A percentile compares a stretch with the other conserved stretches of the same genome.
Evolutionary conservation across 345 rosid genomes (phyloP).

Genomic region (Acer campestre): DNA sequence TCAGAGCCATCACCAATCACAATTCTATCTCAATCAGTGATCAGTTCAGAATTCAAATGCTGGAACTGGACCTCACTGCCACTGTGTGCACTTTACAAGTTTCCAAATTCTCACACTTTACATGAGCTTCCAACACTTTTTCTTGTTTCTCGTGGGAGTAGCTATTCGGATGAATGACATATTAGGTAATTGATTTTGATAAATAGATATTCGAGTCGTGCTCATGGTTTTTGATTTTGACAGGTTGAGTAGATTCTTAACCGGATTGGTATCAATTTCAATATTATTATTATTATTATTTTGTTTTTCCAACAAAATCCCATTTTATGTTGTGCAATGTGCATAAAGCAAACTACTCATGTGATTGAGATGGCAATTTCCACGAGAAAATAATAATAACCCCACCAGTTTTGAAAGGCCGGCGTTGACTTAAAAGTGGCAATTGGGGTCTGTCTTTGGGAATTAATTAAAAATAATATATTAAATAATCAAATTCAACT

Average conservation of each 20-base stretch:
- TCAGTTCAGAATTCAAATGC: background rate
- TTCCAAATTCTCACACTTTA: too few relatives aligned
- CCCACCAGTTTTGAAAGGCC: background rate
- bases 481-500: background rate
- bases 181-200: too few relatives aligned
- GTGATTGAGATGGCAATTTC: background rate
- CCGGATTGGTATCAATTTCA: too few relatives aligned
- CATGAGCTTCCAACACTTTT: too few relatives aligned
- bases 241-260: too few relatives aligned
- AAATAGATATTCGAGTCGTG: too few relatives aligned
- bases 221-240: too few relatives aligned
- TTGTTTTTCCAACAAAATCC: background rate
- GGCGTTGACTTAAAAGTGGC: background rate
- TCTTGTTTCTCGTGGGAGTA: too few relatives aligned
- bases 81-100: background rate
- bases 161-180: too few relatives aligned
- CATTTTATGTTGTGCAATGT: background rate
- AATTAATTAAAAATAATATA: background rate
- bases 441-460: background rate
- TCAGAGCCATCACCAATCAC: too few relatives aligned
- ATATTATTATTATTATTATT: too few relatives aligned
- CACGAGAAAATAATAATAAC: background rate
- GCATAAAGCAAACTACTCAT: background rate
- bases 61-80: background rate
- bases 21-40: background rate